Evolutionary conservation across 352 stramenopile species (phyloP).

Genomic region (Phytophthora citricola): DNA sequence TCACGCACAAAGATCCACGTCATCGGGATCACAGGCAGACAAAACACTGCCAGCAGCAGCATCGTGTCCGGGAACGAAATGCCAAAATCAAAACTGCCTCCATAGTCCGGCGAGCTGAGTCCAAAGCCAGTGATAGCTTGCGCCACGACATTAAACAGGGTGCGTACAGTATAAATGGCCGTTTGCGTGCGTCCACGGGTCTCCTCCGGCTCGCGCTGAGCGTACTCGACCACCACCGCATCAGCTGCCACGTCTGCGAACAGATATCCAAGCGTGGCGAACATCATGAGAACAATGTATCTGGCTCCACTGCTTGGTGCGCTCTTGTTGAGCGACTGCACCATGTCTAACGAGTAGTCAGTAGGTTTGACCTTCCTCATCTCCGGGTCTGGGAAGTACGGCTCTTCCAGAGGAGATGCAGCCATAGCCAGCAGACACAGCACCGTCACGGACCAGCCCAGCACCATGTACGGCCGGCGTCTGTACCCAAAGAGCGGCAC

Average conservation of each 20-base stretch:
- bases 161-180: conserved; percentile 54
- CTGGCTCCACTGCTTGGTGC: conserved; percentile 48
- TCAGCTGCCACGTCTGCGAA: conserved; percentile 63
- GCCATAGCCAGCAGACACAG: conserved; percentile 50
- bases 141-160: conserved; percentile 49
- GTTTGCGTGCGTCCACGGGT: conserved; percentile 64
- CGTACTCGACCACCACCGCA: conserved; percentile 61
- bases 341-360: conserved; percentile 39
- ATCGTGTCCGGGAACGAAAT: conserved; percentile 49
- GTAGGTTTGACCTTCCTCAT: conserved; percentile 42
- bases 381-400: conserved; percentile 47
- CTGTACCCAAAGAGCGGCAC: conserved; percentile 56
- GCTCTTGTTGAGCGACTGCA: conserved; percentile 41
- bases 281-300: conserved; percentile 61
- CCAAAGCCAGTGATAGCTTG: conserved; percentile 48
- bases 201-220: conserved; percentile 58
- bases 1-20: conserved; percentile 63
- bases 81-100: conserved; percentile 52
- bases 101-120: conserved; percentile 51
- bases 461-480: conserved; percentile 60
- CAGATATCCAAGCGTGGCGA: conserved; percentile 59
- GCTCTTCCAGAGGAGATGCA: conserved; percentile 31
- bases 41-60: conserved; percentile 45
- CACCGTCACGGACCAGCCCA: conserved; percentile 52
- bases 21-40: conserved; percentile 51